Evolutionary conservation across 140 eudicot species (phyloP).

Genomic region (Anethum foeniculum): DNA sequence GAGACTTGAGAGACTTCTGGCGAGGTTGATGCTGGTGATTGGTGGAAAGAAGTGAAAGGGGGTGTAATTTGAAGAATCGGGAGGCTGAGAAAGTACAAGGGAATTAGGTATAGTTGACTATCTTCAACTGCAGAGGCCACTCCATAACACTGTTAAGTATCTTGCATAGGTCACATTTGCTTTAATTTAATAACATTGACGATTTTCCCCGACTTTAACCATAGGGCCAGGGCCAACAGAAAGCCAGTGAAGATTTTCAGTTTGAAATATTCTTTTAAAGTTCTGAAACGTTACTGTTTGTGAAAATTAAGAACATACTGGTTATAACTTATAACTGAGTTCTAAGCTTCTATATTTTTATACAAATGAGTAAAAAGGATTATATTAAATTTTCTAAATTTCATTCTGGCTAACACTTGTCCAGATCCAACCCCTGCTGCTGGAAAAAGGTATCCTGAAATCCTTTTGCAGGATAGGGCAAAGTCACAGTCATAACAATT

Average conservation of each 20-base stretch:
- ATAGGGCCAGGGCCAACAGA: not conserved
- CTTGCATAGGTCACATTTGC: too few species aligned
- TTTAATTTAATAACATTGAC: too few species aligned
- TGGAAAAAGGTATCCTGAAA: not conserved
- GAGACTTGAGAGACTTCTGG: too few species aligned
- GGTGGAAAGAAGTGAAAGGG: too few species aligned
- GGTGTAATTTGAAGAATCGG: too few species aligned
- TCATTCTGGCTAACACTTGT: not conserved
- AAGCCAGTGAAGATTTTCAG: not conserved
- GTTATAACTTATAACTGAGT: not conserved
- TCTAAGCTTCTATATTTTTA: not conserved
- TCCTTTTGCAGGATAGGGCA: not conserved
- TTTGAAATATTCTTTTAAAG: not conserved
- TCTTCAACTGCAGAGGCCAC: not conserved
- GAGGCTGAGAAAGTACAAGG: too few species aligned
- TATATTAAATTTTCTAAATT: not conserved
- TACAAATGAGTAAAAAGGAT: not conserved
- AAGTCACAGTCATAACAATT: not conserved
- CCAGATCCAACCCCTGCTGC: slow-evolving; percentile 1
- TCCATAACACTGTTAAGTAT: too few species aligned
- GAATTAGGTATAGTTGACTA: not conserved
- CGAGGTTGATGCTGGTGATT: too few species aligned
- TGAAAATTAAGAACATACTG: not conserved
- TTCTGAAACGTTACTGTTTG: not conserved
- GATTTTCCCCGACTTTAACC: too few species aligned